Percentiles rank a stretch among this genome's conserved stretches.
Evolutionary conservation across 202 grass and related monocot species (phyloP).

Genomic region (Panicum hallii): DNA sequence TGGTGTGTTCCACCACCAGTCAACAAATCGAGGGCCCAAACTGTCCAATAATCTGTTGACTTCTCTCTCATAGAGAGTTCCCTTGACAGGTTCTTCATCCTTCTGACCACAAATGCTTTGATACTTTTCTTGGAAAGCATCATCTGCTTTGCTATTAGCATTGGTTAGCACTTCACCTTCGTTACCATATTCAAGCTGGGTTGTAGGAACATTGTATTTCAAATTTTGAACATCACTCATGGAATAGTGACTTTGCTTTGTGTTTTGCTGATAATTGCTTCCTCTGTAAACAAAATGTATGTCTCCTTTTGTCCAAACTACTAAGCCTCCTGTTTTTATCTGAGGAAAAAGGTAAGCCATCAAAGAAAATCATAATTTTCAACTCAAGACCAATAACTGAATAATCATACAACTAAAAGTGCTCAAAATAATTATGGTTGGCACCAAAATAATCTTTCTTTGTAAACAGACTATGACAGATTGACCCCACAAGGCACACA

Average conservation of each 20-base stretch:
- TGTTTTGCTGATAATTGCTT: constrained; percentile 41
- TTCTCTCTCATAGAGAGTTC: constrained; percentile 88
- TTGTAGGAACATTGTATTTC: constrained; percentile 18
- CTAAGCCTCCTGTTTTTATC: constrained; percentile 84
- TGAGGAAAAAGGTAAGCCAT: constrained; percentile 39
- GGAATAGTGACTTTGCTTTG: constrained; percentile 10
- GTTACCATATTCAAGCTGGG: constrained; percentile 10
- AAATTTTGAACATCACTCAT: constrained; percentile 28
- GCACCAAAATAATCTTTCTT: background rate
- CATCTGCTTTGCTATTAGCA: background rate
- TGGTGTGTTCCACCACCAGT: constrained; percentile 97
- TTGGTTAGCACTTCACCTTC: background rate
- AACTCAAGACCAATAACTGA: background rate
- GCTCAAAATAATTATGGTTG: background rate
- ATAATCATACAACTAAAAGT: background rate
- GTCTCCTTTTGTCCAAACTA: constrained; percentile 74
- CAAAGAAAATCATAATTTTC: constrained; percentile 21
- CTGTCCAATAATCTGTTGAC: constrained; percentile 70
- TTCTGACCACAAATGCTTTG: constrained; percentile 32
- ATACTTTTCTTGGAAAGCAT: constrained; percentile 23
- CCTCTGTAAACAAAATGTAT: constrained; percentile 73
- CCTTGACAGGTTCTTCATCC: constrained; percentile 47
- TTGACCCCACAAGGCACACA: background rate
- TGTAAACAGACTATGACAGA: background rate
- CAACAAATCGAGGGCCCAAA: constrained; percentile 88